These are phyloP conservation scores for Cryomyces antarcticus DNA, from an alignment of 495 filamentous ascomycete genomes.

Conservation along the genomic window DNA sequence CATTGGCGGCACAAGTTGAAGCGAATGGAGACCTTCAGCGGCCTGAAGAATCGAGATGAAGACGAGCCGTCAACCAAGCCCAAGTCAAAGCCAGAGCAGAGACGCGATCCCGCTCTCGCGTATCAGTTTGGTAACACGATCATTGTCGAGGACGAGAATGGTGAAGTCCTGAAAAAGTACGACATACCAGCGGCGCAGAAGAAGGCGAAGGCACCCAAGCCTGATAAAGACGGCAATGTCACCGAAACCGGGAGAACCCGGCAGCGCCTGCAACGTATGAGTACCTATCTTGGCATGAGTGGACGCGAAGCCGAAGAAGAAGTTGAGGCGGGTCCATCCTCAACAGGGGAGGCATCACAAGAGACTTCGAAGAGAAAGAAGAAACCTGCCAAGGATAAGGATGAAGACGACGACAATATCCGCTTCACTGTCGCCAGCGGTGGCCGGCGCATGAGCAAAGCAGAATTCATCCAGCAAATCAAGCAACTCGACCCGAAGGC, in stretches of 20 bases:
- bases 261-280: conserved; percentile 34
- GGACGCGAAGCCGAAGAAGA: conserved; percentile 4
- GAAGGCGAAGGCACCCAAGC: conserved; percentile 9
- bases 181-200: conserved; percentile 41
- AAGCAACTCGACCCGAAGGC: conserved; percentile 58
- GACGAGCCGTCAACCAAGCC: conserved; percentile 7
- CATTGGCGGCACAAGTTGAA: conserved; percentile 14
- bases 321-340: conserved; percentile 3
- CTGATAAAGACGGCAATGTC: conserved; percentile 7
- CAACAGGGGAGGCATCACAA: conserved; percentile 1
- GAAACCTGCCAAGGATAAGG: conserved; percentile 9
- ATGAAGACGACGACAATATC: conserved; percentile 54
- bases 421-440: conserved; percentile 68
- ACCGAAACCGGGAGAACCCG: conserved; percentile 19
- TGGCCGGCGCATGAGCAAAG: conserved; percentile 69
- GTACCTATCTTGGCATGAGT: conserved; percentile 35
- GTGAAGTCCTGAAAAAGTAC: conserved; percentile 94
- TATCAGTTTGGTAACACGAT: conserved; percentile 95
- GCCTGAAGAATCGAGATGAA: conserved; percentile 15
- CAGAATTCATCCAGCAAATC: conserved; percentile 76
- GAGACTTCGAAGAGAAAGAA: not conserved
- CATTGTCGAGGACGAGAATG: conserved; percentile 94
- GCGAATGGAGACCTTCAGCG: conserved; percentile 25
- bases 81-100: conserved; percentile 8
- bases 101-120: conserved; percentile 53